Percentiles rank a stretch among this genome's conserved stretches.
Conservation (phyloP, 2,329 filamentous ascomycete species). For the Epicoccum nigrum region DNA sequence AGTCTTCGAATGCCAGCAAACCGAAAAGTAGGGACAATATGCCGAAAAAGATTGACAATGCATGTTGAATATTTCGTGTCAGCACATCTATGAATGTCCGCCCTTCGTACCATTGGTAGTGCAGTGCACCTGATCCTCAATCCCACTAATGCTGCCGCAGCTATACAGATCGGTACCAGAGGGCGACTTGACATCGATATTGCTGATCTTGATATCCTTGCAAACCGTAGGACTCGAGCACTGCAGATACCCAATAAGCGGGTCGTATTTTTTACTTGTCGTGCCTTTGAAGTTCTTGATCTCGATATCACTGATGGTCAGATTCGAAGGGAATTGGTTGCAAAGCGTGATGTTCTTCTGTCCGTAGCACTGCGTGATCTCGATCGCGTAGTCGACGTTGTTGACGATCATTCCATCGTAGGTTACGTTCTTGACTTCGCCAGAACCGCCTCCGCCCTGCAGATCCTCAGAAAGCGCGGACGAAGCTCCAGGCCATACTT, state of each 20-base stretch:
- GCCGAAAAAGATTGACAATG: too few species aligned
- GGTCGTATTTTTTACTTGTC: constrained; percentile 54
- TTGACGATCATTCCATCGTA: constrained; percentile 66
- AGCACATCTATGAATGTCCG: constrained; percentile 22
- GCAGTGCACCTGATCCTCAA: constrained; percentile 41
- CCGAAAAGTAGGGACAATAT: too few species aligned
- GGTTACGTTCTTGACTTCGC: constrained; percentile 69
- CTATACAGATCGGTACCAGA: constrained; percentile 52
- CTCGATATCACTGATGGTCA: constrained; percentile 62
- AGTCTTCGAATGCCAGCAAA: too few species aligned
- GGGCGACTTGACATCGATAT: constrained; percentile 56
- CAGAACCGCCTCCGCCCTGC: constrained; percentile 68
- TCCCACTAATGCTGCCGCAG: constrained; percentile 51
- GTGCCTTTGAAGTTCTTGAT: constrained; percentile 64
- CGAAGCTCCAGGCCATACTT: constrained; percentile 70
- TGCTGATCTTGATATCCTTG: constrained; percentile 54
- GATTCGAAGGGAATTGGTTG: constrained; percentile 60
- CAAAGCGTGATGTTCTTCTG: constrained; percentile 68
- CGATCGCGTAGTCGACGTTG: constrained; percentile 70
- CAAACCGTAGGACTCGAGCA: constrained; percentile 56
- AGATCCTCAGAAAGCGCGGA: constrained; percentile 64
- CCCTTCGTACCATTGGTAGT: constrained; percentile 27
- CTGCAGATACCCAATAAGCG: constrained; percentile 52
- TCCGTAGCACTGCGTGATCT: constrained; percentile 70
- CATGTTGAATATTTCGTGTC: not conserved